Base-by-base conservation (phyloP, 202 grass and related monocot species). In the Bolboschoenoplectus hybrid region DNA sequence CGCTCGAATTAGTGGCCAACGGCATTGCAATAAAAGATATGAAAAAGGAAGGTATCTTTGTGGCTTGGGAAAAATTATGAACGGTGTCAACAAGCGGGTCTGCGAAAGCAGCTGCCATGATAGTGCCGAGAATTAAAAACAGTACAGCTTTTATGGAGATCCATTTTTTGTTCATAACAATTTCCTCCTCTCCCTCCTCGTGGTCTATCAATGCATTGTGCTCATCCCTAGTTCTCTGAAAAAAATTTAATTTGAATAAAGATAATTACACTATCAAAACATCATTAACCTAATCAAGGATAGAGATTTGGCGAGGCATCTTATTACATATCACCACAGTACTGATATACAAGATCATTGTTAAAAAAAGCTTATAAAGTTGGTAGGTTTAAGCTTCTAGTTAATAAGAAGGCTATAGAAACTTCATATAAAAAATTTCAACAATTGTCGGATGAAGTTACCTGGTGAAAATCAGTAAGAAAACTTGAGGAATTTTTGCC, bases 11-110 rank as follows among this genome's bases (percentile, higher is more conserved):
- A 10, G 96, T 98, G 74, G 93, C 96, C 80, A 98, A 38, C 1
- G 96, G 96, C 96, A 98, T 96, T 40, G 75, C 93, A 46, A 98
- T 92, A 78, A 98, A 98, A 36, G 96, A 96, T 70, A 98, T 92
- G 86, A 98, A 98, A 81, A 98, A 98, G 41, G 93, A 98, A 75
- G 96, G 91, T 75, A 96, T 98, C 5, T 47, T 85, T 7, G 96
- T 94, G 65, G 93, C 96, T 51, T 66, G 84, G 47, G 93, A 98
- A 45, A 98, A 94, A 72, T 88, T 91, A 64, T 98, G 91, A 83
- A 98, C 97, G 13, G 89, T 88, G 64, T 98, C 97, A 14, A 96
- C 97, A 57, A 98, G 91, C 19, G 92, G 97, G 43, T 96, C 97
- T 6, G 97, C 97, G 85, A 90, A 94, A 85, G 85, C 90, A 34